Base-by-base conservation (phyloP, 768 basidiomycete species). In the Auricularia auricula-judae region DNA sequence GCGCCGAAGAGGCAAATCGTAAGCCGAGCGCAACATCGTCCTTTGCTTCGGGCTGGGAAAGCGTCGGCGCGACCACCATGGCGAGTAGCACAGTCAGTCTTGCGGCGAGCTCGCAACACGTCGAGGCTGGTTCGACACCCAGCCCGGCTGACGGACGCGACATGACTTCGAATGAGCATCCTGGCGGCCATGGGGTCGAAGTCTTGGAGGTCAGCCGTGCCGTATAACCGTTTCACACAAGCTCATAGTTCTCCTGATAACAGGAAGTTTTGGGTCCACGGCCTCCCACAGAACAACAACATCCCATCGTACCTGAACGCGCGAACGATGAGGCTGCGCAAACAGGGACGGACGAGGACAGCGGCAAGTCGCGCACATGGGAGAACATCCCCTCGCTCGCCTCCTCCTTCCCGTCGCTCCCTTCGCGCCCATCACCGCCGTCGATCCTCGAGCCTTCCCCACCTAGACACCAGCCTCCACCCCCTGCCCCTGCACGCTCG, bases 401-500 rank as follows among this genome's bases (percentile, higher is more conserved):
- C 11, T 78, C 81, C 1, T 93, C 91, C 3, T 89, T 83, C 73
- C 91, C 91, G n/a, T 92, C 91, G 66, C 77, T 89, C 77, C 82
- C 87, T 34, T 87, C 86, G 73, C 87, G 63, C 66, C 62, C 60
- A 36, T 29, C 66, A 65, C 35, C 65, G 65, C 35, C 36, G 64
- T 63, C 44, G 56, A 56, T 63, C 59, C 63, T 47, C 18, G 34
- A 33, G 18, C 44, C 64, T 63, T 34, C 43, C 34, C 62, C 47
- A 53, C 64, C 53, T 58, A 16, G 18, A 44, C 66, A 18, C 66
- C 56, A 23, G 12, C 18, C 65, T 29, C 42, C 65, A 11, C 23
- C 34, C n/a, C 56, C 44, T 8, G 58, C 39, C 4, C 36, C 66
- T 33, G 39, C 59, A 42, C 39, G 43, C 53, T 33, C 56, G 69